Base-by-base conservation (phyloP, 2,329 filamentous ascomycete species). In the Phialophora expanda region DNA sequence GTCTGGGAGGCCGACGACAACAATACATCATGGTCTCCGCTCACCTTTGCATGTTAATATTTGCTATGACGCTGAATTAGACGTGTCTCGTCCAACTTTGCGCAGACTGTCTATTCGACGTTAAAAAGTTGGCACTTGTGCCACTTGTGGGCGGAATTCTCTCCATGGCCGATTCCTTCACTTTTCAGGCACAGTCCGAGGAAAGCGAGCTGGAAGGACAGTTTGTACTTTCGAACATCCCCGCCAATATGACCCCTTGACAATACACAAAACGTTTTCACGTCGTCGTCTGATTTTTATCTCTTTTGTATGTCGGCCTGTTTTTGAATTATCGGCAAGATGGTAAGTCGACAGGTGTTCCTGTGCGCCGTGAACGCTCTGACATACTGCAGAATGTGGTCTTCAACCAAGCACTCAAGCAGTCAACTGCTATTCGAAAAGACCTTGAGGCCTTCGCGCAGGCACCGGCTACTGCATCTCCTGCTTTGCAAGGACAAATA, bases 381-480 rank as follows among this genome's bases (percentile, higher is more conserved):
- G 22, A 64, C 48, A 11, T 14, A 24, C 14, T 22, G 34, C 65
- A 92, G 91, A 94, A 93, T 74, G 89, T 90, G 53, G 84, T 92
- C 58, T 96, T 94, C 82, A 96, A 96, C 77, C 90, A 90, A 64
- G 91, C 91, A 61, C 83, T 95, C 61, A 92, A 92, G 80, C 92
- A 96, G 81, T 92, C 89, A 71, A 91, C 90, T 72, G 86, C 90
- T 53, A 87, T 96, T 72, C 89, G 90, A 73, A 86, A 86, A 75
- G 91, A 95, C 75, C 86, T 96, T 69, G 87, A 90, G 73, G 83
- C 84, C 55, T 89, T 93, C 73, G 84, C 89, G 64, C 83, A 87
- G 66, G 81, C 83, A 8, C 82, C 83, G 2, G 78, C 82, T 32
- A 84, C 85, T 59, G 83, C 84, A 56, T 88, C 87, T 48, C 83